These are phyloP conservation scores for Thelonectria olida DNA, from an alignment of 2,329 filamentous ascomycete species.

Conservation along the genomic window DNA sequence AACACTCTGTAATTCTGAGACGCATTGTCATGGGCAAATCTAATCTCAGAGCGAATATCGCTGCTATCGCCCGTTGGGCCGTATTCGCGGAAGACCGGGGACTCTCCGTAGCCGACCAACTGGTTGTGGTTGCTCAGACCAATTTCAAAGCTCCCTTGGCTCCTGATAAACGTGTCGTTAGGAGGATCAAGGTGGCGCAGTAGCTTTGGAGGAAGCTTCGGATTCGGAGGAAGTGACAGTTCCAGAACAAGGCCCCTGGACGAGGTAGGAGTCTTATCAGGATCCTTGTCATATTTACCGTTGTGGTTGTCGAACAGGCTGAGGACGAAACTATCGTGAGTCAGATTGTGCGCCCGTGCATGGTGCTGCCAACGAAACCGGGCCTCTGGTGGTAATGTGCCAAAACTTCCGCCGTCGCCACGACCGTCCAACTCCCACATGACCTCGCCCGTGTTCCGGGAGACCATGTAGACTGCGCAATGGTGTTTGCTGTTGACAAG, in stretches of 20 bases:
- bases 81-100: conserved; percentile 37
- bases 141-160: conserved; percentile 32
- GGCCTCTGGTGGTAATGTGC: conserved; percentile 33
- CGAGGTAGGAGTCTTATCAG: conserved; percentile 13
- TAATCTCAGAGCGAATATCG: conserved; percentile 37
- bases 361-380: conserved; percentile 49
- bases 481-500: conserved; percentile 37
- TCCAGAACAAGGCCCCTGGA: conserved; percentile 25
- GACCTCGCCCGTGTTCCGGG: conserved; percentile 28
- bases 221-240: conserved; percentile 27
- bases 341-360: conserved; percentile 40
- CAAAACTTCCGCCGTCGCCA: conserved; percentile 37
- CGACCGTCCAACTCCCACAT: conserved; percentile 38
- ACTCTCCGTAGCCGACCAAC: conserved; percentile 34
- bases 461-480: conserved; percentile 35
- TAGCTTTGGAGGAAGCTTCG: conserved; percentile 11
- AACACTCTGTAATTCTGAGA: conserved; percentile 36
- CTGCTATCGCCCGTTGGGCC: conserved; percentile 25
- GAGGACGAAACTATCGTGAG: conserved; percentile 32
- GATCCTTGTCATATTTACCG: conserved; percentile 39
- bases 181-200: conserved; percentile 7
- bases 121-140: conserved; percentile 35
- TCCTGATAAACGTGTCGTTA: conserved; percentile 1
- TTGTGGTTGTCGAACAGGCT: conserved; percentile 49
- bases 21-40: conserved; percentile 32